A percentile compares a stretch with the other conserved stretches of the same genome.
These are phyloP conservation scores for Raphanus raphanistrum DNA, from an alignment of 345 rosid genomes.

Conservation along the genomic window DNA sequence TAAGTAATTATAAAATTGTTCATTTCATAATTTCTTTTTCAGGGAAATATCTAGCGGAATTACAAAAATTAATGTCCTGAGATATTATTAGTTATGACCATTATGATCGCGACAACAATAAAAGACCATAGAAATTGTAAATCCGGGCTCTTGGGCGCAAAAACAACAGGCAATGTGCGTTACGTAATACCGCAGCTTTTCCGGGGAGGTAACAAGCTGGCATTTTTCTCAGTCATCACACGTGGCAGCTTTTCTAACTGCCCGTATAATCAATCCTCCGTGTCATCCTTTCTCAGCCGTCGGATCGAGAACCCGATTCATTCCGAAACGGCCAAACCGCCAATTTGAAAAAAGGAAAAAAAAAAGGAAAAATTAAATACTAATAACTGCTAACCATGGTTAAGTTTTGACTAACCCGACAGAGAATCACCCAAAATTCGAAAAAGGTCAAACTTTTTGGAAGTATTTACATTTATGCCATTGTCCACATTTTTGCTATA, in stretches of 20 bases:
- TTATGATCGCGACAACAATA: not conserved
- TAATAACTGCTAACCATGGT: conserved; percentile 31
- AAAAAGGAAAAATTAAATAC: not conserved
- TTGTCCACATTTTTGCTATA: conserved; percentile 16
- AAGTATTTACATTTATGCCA: conserved; percentile 31
- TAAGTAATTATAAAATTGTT: not conserved
- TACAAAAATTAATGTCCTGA: not conserved
- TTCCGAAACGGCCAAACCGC: conserved; percentile 34
- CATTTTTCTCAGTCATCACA: conserved; percentile 20
- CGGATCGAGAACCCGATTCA: conserved; percentile 35
- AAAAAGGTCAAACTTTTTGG: conserved; percentile 25
- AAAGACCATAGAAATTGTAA: not conserved
- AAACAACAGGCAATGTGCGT: conserved; percentile 35
- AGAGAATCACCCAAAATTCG: conserved; percentile 8
- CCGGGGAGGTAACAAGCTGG: not conserved
- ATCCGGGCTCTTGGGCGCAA: conserved; percentile 27
- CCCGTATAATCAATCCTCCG: conserved; percentile 17
- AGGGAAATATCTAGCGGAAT: not conserved
- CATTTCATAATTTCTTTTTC: not conserved
- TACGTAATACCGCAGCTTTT: not conserved
- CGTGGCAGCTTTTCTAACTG: conserved; percentile 36
- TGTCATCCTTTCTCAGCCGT: conserved; percentile 30
- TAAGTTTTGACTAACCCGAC: conserved; percentile 32
- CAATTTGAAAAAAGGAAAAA: not conserved
- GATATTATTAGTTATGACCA: not conserved